Evolutionary conservation across 257 asterid genomes (phyloP).

Genomic region (Penstemon eatonii): DNA sequence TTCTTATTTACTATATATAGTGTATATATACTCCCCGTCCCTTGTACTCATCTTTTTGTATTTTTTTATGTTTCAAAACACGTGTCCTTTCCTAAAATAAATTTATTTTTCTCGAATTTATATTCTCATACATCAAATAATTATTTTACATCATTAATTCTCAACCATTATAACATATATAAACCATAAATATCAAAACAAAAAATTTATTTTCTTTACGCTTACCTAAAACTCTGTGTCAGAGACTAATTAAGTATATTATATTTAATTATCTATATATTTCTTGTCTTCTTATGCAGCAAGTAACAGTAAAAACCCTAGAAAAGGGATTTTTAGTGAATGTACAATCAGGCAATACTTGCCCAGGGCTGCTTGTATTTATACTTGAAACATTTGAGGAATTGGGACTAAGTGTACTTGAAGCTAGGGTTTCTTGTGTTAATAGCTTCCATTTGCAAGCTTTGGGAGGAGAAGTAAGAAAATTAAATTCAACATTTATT

Average conservation of each 20-base stretch:
- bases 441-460: conserved; percentile 74
- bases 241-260: not conserved
- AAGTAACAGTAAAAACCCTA: conserved; percentile 79
- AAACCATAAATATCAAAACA: too few species aligned
- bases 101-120: too few species aligned
- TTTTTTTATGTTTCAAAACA: not conserved
- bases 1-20: too few species aligned
- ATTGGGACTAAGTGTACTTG: conserved; percentile 71
- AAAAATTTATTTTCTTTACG: too few species aligned
- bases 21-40: too few species aligned
- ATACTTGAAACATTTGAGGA: conserved; percentile 77
- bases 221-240: too few species aligned
- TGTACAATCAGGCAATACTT: conserved; percentile 53
- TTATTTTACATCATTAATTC: too few species aligned
- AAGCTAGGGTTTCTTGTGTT: conserved; percentile 89
- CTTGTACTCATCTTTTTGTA: not conserved
- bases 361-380: conserved; percentile 74
- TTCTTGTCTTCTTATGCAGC: conserved; percentile 33
- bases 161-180: too few species aligned
- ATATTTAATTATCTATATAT: too few species aligned
- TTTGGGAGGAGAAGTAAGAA: conserved; percentile 74
- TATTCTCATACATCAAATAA: too few species aligned
- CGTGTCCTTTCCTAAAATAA: too few species aligned
- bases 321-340: conserved; percentile 77
- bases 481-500: not conserved